Evolutionary conservation across 139 green algal species (phyloP), one percentile per base, ranked within the genome.

Genomic region (Tetradesmus lagerheimii): DNA sequence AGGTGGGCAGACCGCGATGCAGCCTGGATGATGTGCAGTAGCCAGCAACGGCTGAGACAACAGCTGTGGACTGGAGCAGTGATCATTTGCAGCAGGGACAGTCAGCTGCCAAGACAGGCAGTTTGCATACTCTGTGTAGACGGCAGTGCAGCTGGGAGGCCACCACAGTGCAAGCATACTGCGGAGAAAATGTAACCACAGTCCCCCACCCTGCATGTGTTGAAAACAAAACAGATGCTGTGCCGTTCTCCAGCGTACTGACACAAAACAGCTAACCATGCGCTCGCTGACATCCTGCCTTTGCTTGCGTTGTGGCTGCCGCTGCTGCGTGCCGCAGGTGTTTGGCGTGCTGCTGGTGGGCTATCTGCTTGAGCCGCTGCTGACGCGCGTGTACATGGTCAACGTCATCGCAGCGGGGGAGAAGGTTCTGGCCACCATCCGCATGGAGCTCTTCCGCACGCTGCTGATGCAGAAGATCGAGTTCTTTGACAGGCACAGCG

Each of bases 341-440:
- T 90, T 98, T 43, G 86, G 77, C 1, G 38, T 95, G 0, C 87
- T 99, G 67, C 91, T 92, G 6, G 41, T 91, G 0, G 92, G 96
- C 82, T 99, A 99, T 92, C 91, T 96, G 39, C 43, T 96, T 20
- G 97, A 99, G 93, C 97, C 97, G 23, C 86, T 98, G 77, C 88
- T 98, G 41, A 96, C 94, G 16, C 93, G 93, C 39, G 91, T 99
- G 4, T 99, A 98, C 93, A 97, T 99, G 94, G 83, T 89, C 14
- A 96, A 95, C 77, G 78, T 95, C 6, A 95, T 97, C 34, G 81
- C 85, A 11, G 93, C 92, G 11, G 97, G 94, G 5, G 97, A 99
- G 92, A 97, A 95, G 91, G 92, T 96, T n/a, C 81, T 97, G 37
- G 92, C 94, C 5, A 91, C 90, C 0, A 86, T 97, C 74, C 93